Conservation (phyloP, 2,329 filamentous ascomycete genomes). For the Calonectria fujianensis region DNA sequence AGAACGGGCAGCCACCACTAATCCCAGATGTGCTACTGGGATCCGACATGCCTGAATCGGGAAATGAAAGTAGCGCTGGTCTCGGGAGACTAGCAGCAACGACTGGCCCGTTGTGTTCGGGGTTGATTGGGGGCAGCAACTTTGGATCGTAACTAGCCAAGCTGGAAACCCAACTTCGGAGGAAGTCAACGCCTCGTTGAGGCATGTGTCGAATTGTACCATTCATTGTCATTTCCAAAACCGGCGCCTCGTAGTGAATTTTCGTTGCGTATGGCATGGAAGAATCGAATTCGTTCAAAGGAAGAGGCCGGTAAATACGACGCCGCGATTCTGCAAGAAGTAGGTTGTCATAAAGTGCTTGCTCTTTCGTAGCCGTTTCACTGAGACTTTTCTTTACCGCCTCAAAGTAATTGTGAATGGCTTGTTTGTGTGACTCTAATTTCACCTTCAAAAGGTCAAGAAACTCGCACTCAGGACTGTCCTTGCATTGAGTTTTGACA, state of each 20-base stretch:
- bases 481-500: not conserved
- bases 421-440: not conserved
- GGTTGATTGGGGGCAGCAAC: not conserved
- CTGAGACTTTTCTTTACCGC: not conserved
- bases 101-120: slow-evolving; percentile 7
- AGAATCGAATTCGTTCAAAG: slow-evolving; percentile 35
- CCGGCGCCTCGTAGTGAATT: not conserved
- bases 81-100: slow-evolving; percentile 7
- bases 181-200: slow-evolving; percentile 12
- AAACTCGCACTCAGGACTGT: slow-evolving; percentile 23
- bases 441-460: not conserved
- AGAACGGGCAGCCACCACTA: not conserved
- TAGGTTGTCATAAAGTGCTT: slow-evolving; percentile 22
- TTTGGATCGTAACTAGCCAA: slow-evolving; percentile 6
- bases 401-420: not conserved
- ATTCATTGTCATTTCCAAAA: slow-evolving; percentile 26
- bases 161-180: slow-evolving; percentile 11
- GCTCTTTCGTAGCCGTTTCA: not conserved
- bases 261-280: slow-evolving; percentile 31
- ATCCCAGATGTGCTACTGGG: not conserved
- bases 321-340: slow-evolving; percentile 33
- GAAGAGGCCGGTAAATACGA: slow-evolving; percentile 34
- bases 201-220: slow-evolving; percentile 11
- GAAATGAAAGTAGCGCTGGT: slow-evolving; percentile 9
- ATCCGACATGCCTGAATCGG: not conserved